phyloP scores from a whole-genome alignment of 1,284 basidiomycete genomes.

The Violaceomyces palustris region DNA sequence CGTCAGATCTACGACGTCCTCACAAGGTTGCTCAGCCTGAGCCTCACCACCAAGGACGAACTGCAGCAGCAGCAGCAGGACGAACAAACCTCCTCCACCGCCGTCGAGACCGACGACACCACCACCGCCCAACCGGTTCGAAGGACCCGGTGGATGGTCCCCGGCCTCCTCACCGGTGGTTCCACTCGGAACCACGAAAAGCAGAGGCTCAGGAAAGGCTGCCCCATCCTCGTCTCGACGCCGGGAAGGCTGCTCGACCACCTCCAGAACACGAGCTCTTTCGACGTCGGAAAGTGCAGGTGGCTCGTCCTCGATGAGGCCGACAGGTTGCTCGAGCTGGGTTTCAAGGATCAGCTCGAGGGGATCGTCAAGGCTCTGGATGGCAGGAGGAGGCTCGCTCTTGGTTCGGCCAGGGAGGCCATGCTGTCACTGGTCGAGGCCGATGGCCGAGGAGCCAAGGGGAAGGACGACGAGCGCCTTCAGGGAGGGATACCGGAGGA shows the following conservation, averaged over 20 bases:
- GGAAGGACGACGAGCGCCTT: too few species aligned
- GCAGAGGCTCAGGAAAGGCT: conserved; percentile 66
- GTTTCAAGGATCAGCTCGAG: conserved; percentile 56
- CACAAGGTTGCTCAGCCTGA: conserved; percentile 59
- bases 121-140: conserved; percentile 11
- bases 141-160: conserved; percentile 75
- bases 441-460: too few species aligned
- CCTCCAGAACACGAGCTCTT: conserved; percentile 75
- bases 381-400: conserved; percentile 36
- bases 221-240: conserved; percentile 68
- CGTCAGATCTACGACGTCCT: conserved; percentile 80
- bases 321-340: conserved; percentile 72
- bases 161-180: conserved; percentile 77
- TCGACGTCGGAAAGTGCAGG: conserved; percentile 85
- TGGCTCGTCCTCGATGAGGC: conserved; percentile 98
- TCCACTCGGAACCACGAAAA: conserved; percentile 70
- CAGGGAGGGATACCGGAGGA: too few species aligned
- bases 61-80: conserved; percentile 18
- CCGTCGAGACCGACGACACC: too few species aligned
- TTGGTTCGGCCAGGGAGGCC: conserved; percentile 61
- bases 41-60: conserved; percentile 62
- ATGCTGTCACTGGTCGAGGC: conserved; percentile 24
- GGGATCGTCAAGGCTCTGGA: conserved; percentile 66
- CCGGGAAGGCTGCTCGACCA: conserved; percentile 70
- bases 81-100: conserved; percentile 57